Conservation (phyloP, 139 green algal species). For the Closterium sp. region DNA sequence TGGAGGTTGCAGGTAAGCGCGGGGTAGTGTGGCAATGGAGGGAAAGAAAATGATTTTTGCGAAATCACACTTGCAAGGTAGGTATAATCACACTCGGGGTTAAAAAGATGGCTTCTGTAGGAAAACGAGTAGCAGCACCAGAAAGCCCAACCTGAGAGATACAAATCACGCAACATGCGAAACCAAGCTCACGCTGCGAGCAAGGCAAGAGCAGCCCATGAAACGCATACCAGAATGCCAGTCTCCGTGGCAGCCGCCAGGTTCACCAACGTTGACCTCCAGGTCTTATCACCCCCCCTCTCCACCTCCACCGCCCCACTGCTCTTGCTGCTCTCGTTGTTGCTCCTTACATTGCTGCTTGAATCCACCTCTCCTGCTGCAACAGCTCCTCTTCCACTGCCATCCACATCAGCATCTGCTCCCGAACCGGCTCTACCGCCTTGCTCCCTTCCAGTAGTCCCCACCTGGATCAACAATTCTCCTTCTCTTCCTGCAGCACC, state of each 20-base stretch:
- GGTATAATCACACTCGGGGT: too few relatives aligned
- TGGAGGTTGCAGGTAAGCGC: too few relatives aligned
- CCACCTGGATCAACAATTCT: not conserved
- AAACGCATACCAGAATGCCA: not conserved
- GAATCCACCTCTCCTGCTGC: not conserved
- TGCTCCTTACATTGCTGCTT: too few relatives aligned
- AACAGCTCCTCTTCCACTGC: not conserved
- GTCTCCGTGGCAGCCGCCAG: not conserved
- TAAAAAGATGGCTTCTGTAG: too few relatives aligned
- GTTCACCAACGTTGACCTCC: not conserved
- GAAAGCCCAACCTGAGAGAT: too few relatives aligned
- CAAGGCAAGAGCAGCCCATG: too few relatives aligned
- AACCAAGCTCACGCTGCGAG: too few relatives aligned
- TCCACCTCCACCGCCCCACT: not conserved
- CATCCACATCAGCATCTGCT: not conserved
- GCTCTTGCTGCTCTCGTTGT: not conserved
- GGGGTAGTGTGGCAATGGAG: too few relatives aligned
- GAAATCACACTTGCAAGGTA: too few relatives aligned
- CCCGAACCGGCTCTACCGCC: not conserved
- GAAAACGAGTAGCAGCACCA: too few relatives aligned
- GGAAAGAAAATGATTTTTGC: too few relatives aligned
- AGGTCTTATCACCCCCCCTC: not conserved
- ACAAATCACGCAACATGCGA: too few relatives aligned
- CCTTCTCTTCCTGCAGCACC: not conserved
- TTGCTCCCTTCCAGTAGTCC: not conserved